phyloP scores from a whole-genome alignment of 1,284 basidiomycete genomes.

The Trametes hirsuta region DNA sequence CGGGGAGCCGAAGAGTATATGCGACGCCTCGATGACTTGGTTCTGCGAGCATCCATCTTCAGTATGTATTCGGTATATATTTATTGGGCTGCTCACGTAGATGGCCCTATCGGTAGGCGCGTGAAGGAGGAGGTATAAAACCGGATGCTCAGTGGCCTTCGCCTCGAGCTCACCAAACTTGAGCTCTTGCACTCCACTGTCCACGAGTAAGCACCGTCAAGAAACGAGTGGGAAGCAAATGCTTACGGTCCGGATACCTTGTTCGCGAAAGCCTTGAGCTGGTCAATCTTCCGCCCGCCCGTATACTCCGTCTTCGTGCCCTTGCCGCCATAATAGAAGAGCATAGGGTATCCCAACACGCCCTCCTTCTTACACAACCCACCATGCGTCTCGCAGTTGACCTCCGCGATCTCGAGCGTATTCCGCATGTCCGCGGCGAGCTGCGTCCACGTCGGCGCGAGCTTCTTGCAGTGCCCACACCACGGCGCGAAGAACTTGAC shows the following conservation, averaged over 20 bases:
- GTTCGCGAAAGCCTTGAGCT: constrained; percentile 71
- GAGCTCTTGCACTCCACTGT: constrained; percentile 46
- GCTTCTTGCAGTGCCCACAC: constrained; percentile 93
- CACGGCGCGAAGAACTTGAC: constrained; percentile 94
- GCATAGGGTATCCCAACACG: constrained; percentile 80
- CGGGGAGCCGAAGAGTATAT: constrained; percentile 70
- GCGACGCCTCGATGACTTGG: constrained; percentile 49
- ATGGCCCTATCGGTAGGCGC: constrained; percentile 44
- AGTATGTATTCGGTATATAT: neutral
- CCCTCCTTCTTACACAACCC: constrained; percentile 66
- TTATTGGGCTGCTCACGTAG: constrained; percentile 42
- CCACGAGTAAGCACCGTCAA: constrained; percentile 10
- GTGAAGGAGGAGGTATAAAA: constrained; percentile 79
- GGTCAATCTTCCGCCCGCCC: constrained; percentile 68
- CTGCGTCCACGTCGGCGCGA: constrained; percentile 79
- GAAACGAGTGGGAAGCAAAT: neutral
- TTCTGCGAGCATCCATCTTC: constrained; percentile 36
- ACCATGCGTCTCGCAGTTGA: constrained; percentile 82
- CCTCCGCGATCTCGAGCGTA: constrained; percentile 77
- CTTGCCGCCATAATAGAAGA: constrained; percentile 62
- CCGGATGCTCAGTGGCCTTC: constrained; percentile 57
- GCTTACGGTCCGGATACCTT: constrained; percentile 49
- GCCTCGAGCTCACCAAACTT: constrained; percentile 58
- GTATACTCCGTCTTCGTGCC: constrained; percentile 68
- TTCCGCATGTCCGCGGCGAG: constrained; percentile 71